These are phyloP conservation scores for Cyclotella atomus DNA, from an alignment of 108 stramenopile genomes.

Conservation along the genomic window DNA sequence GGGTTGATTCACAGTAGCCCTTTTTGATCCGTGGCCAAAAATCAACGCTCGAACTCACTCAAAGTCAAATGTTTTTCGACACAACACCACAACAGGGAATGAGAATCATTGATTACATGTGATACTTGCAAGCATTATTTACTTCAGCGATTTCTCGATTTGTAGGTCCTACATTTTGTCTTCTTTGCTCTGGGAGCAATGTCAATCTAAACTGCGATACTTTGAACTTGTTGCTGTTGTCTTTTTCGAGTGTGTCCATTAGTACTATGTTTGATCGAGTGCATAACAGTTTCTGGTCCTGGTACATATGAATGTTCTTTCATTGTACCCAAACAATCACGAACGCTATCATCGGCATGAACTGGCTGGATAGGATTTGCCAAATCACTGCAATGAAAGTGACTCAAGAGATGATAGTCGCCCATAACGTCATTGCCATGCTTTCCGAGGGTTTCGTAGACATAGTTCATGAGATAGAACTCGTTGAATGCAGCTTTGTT, in stretches of 20 bases:
- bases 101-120: too few species aligned
- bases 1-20: too few species aligned
- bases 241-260: background rate
- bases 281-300: background rate
- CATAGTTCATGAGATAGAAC: conserved; percentile 27
- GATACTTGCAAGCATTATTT: too few species aligned
- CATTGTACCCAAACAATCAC: background rate
- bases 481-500: conserved; percentile 35
- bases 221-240: background rate
- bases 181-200: too few species aligned
- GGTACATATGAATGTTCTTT: background rate
- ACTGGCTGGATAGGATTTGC: conserved; percentile 29
- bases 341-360: conserved; percentile 26
- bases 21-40: too few species aligned
- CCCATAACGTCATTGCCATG: conserved; percentile 13
- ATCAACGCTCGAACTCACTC: too few species aligned
- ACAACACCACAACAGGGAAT: too few species aligned
- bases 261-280: background rate
- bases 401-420: conserved; percentile 32
- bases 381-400: conserved; percentile 20
- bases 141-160: too few species aligned
- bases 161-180: too few species aligned
- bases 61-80: too few species aligned
- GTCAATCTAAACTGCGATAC: background rate
- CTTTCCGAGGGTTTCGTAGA: conserved; percentile 16